These are phyloP conservation scores for Microdochium trichocladiopsis DNA, from an alignment of 2,329 filamentous ascomycete species.

Conservation along the genomic window DNA sequence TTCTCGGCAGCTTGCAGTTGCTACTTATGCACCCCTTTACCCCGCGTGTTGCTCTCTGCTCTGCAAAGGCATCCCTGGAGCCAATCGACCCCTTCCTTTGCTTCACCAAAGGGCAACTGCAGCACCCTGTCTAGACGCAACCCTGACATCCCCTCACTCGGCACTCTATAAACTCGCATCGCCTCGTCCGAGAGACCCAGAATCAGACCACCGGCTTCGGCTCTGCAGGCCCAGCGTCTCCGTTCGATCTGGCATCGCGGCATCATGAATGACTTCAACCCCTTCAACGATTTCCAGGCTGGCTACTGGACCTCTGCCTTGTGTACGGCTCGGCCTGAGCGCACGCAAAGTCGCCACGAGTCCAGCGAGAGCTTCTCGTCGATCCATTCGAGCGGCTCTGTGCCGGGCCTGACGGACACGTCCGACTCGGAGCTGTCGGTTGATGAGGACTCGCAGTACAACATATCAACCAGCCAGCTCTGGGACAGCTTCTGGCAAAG, in stretches of 20 bases:
- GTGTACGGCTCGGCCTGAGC: constrained; percentile 7
- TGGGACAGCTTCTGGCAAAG: constrained; percentile 46
- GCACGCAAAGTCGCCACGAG: constrained; percentile 15
- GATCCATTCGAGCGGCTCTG: constrained; percentile 35
- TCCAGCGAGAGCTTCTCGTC: constrained; percentile 29
- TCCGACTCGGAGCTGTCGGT: constrained; percentile 42
- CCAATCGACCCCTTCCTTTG: not conserved
- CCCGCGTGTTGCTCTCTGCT: not conserved
- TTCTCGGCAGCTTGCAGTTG: not conserved
- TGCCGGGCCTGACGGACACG: constrained; percentile 43
- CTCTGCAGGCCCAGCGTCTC: not conserved
- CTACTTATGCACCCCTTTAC: not conserved
- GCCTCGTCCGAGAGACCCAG: not conserved
- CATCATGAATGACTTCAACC: not conserved
- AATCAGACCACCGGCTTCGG: not conserved
- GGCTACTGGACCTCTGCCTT: not conserved
- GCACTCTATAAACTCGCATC: not conserved
- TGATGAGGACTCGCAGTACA: constrained; percentile 44
- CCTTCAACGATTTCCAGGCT: not conserved
- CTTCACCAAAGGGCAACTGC: not conserved
- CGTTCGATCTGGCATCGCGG: not conserved
- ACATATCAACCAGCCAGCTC: constrained; percentile 33
- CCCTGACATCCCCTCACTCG: not conserved
- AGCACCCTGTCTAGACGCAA: not conserved
- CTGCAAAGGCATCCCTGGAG: not conserved